Base-by-base conservation (phyloP, 108 stramenopile genomes). In the Nitzschia palea region DNA sequence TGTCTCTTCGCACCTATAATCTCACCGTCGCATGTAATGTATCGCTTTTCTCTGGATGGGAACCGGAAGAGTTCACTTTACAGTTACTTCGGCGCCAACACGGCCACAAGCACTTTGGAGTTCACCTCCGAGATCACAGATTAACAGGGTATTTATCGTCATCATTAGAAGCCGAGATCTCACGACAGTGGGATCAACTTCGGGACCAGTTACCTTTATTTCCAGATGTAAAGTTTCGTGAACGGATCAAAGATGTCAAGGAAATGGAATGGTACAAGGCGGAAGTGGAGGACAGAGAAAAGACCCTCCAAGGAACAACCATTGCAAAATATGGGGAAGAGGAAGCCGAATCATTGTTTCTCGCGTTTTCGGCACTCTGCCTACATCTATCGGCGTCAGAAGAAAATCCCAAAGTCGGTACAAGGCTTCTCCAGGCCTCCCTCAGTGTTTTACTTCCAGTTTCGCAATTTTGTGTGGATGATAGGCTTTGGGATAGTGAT, bases 11-110 rank as follows among this genome's bases (percentile, higher is more conserved):
- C 25, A 45, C 68, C 10, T 83, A 84, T 48, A 90, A 94, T 73
- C 63, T 90, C 15, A 81, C 83, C 35, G 88, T 90, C 44, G 86
- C 80, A 1, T 80, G 77, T 44, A 87, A 85, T 65, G 87, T 89
- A 2, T 86, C 89, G 2, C 50, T 74, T 26, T 93, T 93, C 67
- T 93, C 92, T 0, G 92, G 92, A 26, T 93, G 92, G 92, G 86
- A 87, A 52, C 30, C 34, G 6, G 77, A 84, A 15, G 87, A 88
- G 43, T 93, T 94, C 51, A 74, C 67, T 37, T 61, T 84, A 26
- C 76, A 84, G 25, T 55, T 77, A 30, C 71, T 94, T 0, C 70
- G 76, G 28, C 65, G 70, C 18, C 60, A 73, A 23, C 60, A 69
- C 30, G 72, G 79, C 29, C 57, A 57, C 4, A 84, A 80, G 44